phyloP scores from a whole-genome alignment of 1,284 basidiomycete species.

The Ustilago vetiveriae region DNA sequence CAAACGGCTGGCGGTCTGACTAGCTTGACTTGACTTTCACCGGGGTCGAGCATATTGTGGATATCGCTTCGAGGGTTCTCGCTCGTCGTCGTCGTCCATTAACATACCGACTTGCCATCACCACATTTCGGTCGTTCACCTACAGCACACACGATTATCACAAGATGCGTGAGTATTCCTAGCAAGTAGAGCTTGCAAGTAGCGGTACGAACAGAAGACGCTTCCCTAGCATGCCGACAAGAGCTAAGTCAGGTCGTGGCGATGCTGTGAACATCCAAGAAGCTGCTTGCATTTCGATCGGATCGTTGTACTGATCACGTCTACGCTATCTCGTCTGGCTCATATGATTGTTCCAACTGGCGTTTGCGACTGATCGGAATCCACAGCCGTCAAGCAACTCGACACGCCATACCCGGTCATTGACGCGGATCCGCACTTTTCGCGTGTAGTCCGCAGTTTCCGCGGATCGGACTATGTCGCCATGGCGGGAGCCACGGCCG shows the following conservation, averaged over 20 bases:
- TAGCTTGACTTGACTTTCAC: too few relatives aligned
- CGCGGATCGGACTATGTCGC: slow-evolving; percentile 85
- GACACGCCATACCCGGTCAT: slow-evolving; percentile 64
- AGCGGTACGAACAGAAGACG: too few relatives aligned
- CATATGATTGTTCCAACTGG: too few relatives aligned
- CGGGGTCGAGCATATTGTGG: too few relatives aligned
- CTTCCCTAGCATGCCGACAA: too few relatives aligned
- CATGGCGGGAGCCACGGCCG: slow-evolving; percentile 83
- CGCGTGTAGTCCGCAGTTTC: slow-evolving; percentile 88
- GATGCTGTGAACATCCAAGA: too few relatives aligned
- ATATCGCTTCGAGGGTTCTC: slow-evolving; percentile 1
- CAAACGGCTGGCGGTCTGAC: not conserved
- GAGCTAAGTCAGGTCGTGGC: too few relatives aligned
- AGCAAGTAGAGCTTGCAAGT: too few relatives aligned
- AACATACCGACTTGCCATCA: slow-evolving; percentile 5
- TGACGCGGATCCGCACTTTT: slow-evolving; percentile 89
- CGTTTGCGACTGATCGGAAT: not conserved
- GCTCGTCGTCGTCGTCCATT: slow-evolving; percentile 16
- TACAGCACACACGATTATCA: slow-evolving; percentile 7
- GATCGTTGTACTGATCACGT: too few relatives aligned
- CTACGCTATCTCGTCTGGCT: too few relatives aligned
- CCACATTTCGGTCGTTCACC: slow-evolving; percentile 1
- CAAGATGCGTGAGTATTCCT: slow-evolving; percentile 30
- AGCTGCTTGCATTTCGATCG: too few relatives aligned
- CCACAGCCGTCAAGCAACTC: slow-evolving; percentile 55